These are phyloP conservation scores for Paramecium sexaurelia DNA, from an alignment of 73 alveolate species.

Conservation along the genomic window DNA sequence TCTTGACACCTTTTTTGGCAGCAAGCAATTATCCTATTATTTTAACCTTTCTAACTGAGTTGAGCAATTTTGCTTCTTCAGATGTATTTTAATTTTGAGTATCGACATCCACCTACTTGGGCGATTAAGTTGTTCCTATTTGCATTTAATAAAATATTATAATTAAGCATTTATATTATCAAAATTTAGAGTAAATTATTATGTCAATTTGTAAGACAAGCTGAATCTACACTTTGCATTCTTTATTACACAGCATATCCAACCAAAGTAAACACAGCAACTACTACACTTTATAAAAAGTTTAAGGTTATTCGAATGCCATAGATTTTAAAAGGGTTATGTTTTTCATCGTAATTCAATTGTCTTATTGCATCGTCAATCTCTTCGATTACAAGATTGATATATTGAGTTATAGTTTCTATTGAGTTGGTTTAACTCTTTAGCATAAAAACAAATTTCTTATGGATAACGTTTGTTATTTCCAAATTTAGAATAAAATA, in stretches of 20 bases:
- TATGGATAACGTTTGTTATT: not conserved
- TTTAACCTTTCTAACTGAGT: not conserved
- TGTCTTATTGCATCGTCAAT: not conserved
- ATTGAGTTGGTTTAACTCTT: not conserved
- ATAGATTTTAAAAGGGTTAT: not conserved
- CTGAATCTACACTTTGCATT: not conserved
- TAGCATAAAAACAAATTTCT: not conserved
- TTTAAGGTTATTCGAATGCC: constrained; percentile 24
- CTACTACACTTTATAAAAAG: not conserved
- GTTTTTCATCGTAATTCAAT: constrained; percentile 1
- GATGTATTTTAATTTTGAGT: not conserved
- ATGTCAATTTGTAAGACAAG: not conserved
- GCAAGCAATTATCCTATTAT: not conserved
- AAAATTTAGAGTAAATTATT: not conserved
- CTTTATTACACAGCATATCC: constrained; percentile 37
- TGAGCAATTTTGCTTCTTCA: not conserved
- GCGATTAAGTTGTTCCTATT: not conserved
- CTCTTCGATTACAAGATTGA: not conserved
- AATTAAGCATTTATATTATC: not conserved
- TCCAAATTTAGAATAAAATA: not conserved
- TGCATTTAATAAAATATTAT: not conserved
- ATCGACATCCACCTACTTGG: not conserved
- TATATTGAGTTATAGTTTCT: not conserved
- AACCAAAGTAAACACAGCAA: not conserved
- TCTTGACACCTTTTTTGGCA: not conserved